These are phyloP conservation scores for Hirschioporus abietinus DNA, from an alignment of 768 basidiomycete genomes.

Conservation along the genomic window DNA sequence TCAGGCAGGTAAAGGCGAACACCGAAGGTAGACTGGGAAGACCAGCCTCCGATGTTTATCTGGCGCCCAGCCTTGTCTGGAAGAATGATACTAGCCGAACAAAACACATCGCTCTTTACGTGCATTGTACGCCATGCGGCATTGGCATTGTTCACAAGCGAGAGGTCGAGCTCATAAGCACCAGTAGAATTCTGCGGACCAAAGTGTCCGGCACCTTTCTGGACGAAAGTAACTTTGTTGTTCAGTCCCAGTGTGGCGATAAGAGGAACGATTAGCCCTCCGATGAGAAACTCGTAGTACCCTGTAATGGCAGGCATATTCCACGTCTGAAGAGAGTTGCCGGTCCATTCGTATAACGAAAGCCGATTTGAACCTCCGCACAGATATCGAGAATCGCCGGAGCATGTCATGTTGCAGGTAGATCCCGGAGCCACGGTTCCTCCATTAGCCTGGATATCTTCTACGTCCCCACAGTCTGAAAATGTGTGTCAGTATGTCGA, in stretches of 20 bases:
- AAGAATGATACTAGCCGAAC: constrained; percentile 65
- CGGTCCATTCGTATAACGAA: constrained; percentile 51
- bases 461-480: constrained; percentile 65
- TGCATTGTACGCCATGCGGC: constrained; percentile 74
- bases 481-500: background rate
- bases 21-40: constrained; percentile 63
- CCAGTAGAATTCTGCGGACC: constrained; percentile 55
- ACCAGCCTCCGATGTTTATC: constrained; percentile 69
- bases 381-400: constrained; percentile 63
- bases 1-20: constrained; percentile 69
- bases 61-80: constrained; percentile 68
- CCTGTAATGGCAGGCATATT: constrained; percentile 60
- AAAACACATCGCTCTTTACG: constrained; percentile 74
- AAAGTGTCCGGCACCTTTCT: constrained; percentile 58
- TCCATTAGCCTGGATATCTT: constrained; percentile 39
- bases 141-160: constrained; percentile 36
- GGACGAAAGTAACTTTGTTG: constrained; percentile 76
- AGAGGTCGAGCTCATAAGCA: constrained; percentile 72
- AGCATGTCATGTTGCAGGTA: constrained; percentile 48
- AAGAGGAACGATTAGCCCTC: constrained; percentile 65
- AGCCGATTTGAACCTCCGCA: constrained; percentile 59
- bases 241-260: constrained; percentile 75
- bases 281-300: constrained; percentile 55
- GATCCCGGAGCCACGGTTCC: constrained; percentile 28
- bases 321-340: constrained; percentile 49